phyloP scores from a whole-genome alignment of 495 filamentous ascomycete genomes.

The Aspergillus kassunensis region DNA sequence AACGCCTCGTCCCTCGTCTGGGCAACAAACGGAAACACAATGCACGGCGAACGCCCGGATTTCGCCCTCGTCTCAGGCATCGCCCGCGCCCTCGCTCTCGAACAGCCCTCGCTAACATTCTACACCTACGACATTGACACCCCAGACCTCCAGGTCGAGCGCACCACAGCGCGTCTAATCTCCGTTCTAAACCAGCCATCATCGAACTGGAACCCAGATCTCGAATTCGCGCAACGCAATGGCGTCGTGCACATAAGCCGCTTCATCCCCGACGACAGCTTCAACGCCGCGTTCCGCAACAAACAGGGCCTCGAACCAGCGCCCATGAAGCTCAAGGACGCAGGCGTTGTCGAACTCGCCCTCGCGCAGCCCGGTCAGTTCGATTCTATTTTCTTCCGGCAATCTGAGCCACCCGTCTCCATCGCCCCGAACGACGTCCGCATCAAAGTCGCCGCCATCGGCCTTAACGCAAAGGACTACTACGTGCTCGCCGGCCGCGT shows the following conservation, averaged over 20 bases:
- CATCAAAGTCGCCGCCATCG: background rate
- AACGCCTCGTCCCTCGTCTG: constrained; percentile 29
- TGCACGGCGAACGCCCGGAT: constrained; percentile 26
- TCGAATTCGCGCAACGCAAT: background rate
- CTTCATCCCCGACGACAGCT: background rate
- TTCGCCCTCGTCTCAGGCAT: constrained; percentile 28
- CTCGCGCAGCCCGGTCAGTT: background rate
- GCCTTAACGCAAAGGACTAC: constrained; percentile 6
- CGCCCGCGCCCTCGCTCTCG: constrained; percentile 31
- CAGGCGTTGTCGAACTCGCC: background rate
- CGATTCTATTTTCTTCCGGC: constrained; percentile 1
- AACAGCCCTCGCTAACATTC: constrained; percentile 34
- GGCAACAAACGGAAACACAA: constrained; percentile 24
- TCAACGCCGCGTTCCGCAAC: constrained; percentile 2
- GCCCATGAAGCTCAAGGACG: background rate
- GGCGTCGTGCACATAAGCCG: background rate
- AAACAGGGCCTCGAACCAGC: background rate
- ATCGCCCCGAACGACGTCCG: background rate
- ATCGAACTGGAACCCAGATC: background rate
- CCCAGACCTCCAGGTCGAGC: background rate
- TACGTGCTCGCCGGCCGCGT: constrained; percentile 3
- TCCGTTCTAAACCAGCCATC: background rate
- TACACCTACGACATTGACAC: constrained; percentile 25
- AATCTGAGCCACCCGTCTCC: background rate
- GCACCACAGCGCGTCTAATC: background rate